Evolutionary conservation across 139 green algal species (phyloP).

Genomic region (Tetradesmus lagerheimii): DNA sequence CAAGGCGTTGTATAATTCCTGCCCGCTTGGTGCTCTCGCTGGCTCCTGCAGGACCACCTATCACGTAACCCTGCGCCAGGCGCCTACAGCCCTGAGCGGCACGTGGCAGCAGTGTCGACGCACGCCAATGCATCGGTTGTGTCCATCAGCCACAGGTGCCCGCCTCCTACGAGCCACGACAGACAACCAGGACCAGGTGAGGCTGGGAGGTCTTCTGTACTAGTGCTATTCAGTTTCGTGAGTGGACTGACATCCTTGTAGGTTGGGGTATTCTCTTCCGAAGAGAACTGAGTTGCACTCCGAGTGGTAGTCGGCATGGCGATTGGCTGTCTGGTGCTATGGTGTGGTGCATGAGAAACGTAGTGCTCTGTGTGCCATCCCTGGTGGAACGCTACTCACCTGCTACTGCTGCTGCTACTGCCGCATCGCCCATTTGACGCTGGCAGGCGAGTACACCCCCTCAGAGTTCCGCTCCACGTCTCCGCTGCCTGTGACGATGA

Average conservation of each 20-base stretch:
- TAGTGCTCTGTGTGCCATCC: no score
- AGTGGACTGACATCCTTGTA: no score
- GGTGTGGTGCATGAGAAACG: no score
- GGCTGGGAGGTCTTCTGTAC: no score
- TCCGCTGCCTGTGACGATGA: neutral
- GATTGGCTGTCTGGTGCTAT: no score
- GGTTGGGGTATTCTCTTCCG: no score
- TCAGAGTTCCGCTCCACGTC: neutral
- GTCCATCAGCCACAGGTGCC: constrained; percentile 3
- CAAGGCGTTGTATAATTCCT: neutral
- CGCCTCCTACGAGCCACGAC: neutral
- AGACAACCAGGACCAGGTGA: constrained; percentile 18
- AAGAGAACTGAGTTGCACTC: no score
- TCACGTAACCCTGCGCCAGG: constrained; percentile 11
- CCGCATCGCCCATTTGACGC: neutral
- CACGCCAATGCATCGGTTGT: constrained; percentile 7
- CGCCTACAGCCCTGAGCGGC: constrained; percentile 27
- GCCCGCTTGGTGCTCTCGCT: neutral
- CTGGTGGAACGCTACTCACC: no score
- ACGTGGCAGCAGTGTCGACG: neutral
- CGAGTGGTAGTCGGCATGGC: no score
- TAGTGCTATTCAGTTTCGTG: no score
- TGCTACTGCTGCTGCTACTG: neutral
- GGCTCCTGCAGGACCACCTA: constrained; percentile 26
- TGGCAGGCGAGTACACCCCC: neutral